Evolutionary conservation across 2,329 filamentous ascomycete species (phyloP), one percentile per base, ranked within the genome.

Genomic region (Pseudofabraea citricarpa): DNA sequence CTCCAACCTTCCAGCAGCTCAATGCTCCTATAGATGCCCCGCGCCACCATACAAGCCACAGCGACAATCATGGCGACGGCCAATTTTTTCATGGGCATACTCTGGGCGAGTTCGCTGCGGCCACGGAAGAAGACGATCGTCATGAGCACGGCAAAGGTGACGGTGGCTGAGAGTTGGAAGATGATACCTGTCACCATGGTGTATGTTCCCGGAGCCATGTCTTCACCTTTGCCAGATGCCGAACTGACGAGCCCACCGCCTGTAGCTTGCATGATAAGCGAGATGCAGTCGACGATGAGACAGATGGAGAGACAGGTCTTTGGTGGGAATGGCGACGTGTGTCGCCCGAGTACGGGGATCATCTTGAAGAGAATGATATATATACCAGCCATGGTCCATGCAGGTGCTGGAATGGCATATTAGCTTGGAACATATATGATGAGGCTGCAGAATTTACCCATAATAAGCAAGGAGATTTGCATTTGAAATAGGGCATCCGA

Each of bases 321-420:
- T 15, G 77, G 72, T 2, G 61, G 63, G 42, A 81, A 48, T 47
- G 74, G 73, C 12, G 75, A 78, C 40, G 75, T 64, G 26, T 52
- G 35, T 9, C 72, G 68, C 61, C 65, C 68, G 48, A 79, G 64
- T 35, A 68, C 61, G 23, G 74, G 64, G 48, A 72, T 69, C 51
- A 77, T 61, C 64, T 80, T 76, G 61, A 79, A 79, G 48, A 83
- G 73, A 4, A 75, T 81, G 18, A 83, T 70, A 65, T 83, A 83
- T 60, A 82, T 72, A 56, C 72, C 72, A 51, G 77, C 75, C 64
- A 76, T 79, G 63, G 79, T 68, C 45, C 81, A 70, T 27, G 77
- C 45, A 6, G 53, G 53, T 19, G 53, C 49, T 53, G 27, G n/a
- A n/a, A 21, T 16, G n/a, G 19, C 16, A 26, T 33, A 27, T 46